Conservation (phyloP, 371 early-diverging fungal genomes). For the Mucor irregularis region DNA sequence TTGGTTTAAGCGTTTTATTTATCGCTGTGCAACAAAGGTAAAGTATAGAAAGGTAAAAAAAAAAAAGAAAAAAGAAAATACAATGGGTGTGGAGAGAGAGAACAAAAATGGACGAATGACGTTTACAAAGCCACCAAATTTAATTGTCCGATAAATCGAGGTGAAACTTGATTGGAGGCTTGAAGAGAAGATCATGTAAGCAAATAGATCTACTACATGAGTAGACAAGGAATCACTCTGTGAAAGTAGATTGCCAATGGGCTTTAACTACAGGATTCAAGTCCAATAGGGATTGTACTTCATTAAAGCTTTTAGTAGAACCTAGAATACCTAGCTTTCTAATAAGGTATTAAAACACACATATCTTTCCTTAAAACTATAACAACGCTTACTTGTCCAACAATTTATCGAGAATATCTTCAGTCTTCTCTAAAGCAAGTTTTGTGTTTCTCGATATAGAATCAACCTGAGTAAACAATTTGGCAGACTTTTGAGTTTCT, state of each 20-base stretch:
- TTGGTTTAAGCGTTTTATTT: too few relatives aligned
- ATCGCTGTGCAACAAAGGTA: too few relatives aligned
- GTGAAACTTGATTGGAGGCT: too few relatives aligned
- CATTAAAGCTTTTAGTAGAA: slow-evolving; percentile 2
- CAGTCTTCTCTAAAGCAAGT: slow-evolving; percentile 13
- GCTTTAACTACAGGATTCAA: background rate
- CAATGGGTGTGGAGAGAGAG: too few relatives aligned
- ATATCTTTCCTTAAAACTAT: background rate
- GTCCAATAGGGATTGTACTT: slow-evolving; percentile 1
- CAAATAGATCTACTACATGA: background rate
- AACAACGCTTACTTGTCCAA: slow-evolving; percentile 15
- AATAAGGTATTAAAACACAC: background rate
- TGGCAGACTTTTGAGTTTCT: slow-evolving; percentile 26
- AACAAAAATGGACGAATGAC: too few relatives aligned
- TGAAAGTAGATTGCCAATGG: background rate
- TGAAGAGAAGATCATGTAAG: background rate
- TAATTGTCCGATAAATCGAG: too few relatives aligned
- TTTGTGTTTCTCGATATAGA: slow-evolving; percentile 26
- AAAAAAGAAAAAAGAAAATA: too few relatives aligned
- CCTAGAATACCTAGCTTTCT: slow-evolving; percentile 8
- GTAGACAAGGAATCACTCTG: background rate
- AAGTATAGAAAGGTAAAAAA: too few relatives aligned
- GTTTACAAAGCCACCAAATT: too few relatives aligned
- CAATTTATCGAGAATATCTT: slow-evolving; percentile 10
- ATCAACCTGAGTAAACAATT: slow-evolving; percentile 30